These are phyloP conservation scores for Epichloe uncinata DNA, from an alignment of 2,329 filamentous ascomycete genomes.

Conservation along the genomic window DNA sequence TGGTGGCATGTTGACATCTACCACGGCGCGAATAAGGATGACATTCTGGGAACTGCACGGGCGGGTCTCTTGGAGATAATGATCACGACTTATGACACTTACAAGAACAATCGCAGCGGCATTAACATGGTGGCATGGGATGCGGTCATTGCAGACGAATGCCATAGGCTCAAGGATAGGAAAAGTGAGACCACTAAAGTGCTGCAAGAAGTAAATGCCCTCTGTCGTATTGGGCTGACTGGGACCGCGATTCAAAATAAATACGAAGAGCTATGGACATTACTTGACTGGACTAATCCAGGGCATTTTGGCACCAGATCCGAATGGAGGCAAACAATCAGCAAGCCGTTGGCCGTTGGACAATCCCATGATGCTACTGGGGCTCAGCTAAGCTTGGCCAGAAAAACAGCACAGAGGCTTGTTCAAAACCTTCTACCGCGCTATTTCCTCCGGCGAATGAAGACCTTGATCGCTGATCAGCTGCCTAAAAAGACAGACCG, in stretches of 20 bases:
- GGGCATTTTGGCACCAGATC: constrained; percentile 50
- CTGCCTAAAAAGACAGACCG: constrained; percentile 88
- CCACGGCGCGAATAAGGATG: constrained; percentile 57
- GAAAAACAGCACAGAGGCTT: constrained; percentile 71
- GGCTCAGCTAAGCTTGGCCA: constrained; percentile 65
- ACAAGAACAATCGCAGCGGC: constrained; percentile 57
- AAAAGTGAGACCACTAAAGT: constrained; percentile 56
- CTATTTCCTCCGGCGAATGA: constrained; percentile 88
- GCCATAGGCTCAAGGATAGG: constrained; percentile 72
- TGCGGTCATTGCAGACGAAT: constrained; percentile 87
- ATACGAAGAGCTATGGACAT: constrained; percentile 92
- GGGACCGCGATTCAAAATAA: constrained; percentile 97
- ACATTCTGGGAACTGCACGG: constrained; percentile 56
- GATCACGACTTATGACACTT: constrained; percentile 89
- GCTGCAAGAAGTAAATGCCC: constrained; percentile 80
- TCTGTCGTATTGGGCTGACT: constrained; percentile 85
- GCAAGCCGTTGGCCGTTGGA: constrained; percentile 67
- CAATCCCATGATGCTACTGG: constrained; percentile 87
- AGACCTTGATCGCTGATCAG: constrained; percentile 81
- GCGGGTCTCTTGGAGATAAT: constrained; percentile 75
- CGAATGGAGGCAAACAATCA: constrained; percentile 70
- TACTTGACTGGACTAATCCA: constrained; percentile 93
- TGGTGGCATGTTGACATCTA: constrained; percentile 87
- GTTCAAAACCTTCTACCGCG: constrained; percentile 76
- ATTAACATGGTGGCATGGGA: constrained; percentile 89